phyloP scores from a whole-genome alignment of 1,139 yeast genomes.

The Wickerhamiella infanticola region DNA sequence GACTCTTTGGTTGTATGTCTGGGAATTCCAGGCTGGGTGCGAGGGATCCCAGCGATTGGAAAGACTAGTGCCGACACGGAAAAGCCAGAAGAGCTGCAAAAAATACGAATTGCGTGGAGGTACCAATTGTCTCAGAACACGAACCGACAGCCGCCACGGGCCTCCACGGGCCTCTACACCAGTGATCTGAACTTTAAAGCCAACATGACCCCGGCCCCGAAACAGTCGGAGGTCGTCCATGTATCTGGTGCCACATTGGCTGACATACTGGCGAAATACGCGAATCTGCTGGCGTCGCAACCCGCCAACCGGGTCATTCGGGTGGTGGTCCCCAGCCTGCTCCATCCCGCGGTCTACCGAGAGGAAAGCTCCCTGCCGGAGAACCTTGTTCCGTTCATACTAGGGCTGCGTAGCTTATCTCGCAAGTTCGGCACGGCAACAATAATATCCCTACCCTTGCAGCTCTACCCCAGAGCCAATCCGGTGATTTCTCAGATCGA shows the following conservation, averaged over 20 bases:
- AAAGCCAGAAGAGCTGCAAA: conserved; percentile 34
- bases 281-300: conserved; percentile 3
- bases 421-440: conserved; percentile 39
- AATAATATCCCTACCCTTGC: conserved; percentile 45
- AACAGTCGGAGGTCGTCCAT: conserved; percentile 8
- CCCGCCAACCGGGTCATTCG: conserved; percentile 34
- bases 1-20: conserved; percentile 38
- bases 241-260: conserved; percentile 8
- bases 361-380: conserved; percentile 36
- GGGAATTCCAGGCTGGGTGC: conserved; percentile 50
- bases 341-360: conserved; percentile 65
- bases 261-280: conserved; percentile 9
- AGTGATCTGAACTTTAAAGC: conserved; percentile 12
- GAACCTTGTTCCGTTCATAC: conserved; percentile 46
- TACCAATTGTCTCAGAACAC: conserved; percentile 23
- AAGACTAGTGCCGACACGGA: conserved; percentile 42
- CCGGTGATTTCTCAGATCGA: conserved; percentile 42
- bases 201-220: conserved; percentile 11
- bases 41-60: conserved; percentile 62
- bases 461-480: conserved; percentile 42
- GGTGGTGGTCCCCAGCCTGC: conserved; percentile 54
- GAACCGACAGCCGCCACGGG: conserved; percentile 4
- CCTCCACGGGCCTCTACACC: conserved; percentile 2
- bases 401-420: conserved; percentile 40
- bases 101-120: conserved; percentile 42